Conservation (phyloP, 345 rosid genomes). For the Eucalyptus globulus region DNA sequence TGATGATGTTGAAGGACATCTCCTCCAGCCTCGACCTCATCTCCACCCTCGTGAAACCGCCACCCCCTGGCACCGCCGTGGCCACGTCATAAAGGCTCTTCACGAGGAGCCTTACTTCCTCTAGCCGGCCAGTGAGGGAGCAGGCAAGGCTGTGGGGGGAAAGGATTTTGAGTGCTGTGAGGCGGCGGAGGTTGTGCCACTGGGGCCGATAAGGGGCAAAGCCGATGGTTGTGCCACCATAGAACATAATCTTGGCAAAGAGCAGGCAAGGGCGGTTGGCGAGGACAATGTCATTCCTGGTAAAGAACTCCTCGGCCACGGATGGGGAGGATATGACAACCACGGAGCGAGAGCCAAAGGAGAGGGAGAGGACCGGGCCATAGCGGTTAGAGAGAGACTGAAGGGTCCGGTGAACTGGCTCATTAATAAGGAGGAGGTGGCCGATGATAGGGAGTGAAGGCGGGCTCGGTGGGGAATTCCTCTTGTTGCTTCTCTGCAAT, state of each 20-base stretch:
- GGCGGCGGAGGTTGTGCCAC: constrained; percentile 18
- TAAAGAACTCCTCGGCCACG: too few relatives aligned
- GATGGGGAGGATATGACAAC: too few relatives aligned
- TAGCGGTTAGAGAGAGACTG: not conserved
- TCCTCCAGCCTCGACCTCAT: too few relatives aligned
- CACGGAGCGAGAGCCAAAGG: too few relatives aligned
- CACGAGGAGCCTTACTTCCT: not conserved
- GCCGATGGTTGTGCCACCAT: not conserved
- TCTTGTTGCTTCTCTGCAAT: constrained; percentile 2
- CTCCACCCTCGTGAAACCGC: too few relatives aligned
- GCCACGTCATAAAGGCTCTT: too few relatives aligned
- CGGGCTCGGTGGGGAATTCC: constrained; percentile 26
- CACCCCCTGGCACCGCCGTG: too few relatives aligned
- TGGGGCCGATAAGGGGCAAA: constrained; percentile 6
- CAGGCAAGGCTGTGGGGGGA: not conserved
- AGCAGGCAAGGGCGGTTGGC: constrained; percentile 21
- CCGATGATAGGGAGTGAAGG: constrained; percentile 27
- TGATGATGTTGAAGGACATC: too few relatives aligned
- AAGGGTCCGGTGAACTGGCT: constrained; percentile 17
- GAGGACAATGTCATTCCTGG: constrained; percentile 1
- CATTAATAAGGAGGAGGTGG: constrained; percentile 27
- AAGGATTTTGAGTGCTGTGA: constrained; percentile 8
- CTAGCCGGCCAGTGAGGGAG: not conserved
- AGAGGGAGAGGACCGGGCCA: too few relatives aligned
- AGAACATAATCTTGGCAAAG: constrained; percentile 2